Base-by-base conservation (phyloP, 352 stramenopile species). In the Pythium volutum region DNA sequence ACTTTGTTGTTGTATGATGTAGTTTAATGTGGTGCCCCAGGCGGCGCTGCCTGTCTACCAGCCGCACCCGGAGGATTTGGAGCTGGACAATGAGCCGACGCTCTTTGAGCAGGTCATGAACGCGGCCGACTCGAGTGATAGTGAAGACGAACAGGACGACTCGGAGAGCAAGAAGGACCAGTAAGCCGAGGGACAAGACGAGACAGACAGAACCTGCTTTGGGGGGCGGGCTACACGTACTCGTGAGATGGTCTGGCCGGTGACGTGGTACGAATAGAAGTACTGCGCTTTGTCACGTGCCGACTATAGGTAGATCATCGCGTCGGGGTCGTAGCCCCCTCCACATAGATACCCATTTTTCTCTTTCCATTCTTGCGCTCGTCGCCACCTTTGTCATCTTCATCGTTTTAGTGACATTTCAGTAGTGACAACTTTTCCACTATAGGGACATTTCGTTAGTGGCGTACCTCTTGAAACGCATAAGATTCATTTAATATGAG, bases 21-120 rank as follows among this genome's bases (percentile, higher is more conserved):
- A 97, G 67, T 97, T 99, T 62, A 96, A 90, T 36, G 96, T 99
- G 16, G 75, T 98, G 48, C 79, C 97, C 56, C 93, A 97, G 57
- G 77, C 90, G 7, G 74, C 77, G 26, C 78, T 99, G 43, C 97
- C 96, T 14, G 91, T 98, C 66, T 99, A 97, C 77, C 84, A 97
- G 73, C 78, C 98, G 27, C 97, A 99, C 70, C 95, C 95, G 45
- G 97, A 99, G 59, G 97, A 99, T 83, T 79, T 98, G 64, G 95
- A 98, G 69, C 87, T 99, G 72, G 97, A 99, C 83, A 98, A 99
- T 66, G 97, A 99, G 73, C 97, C 97, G 20, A 99, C 97, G 36
- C 77, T 99, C 62, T 99, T 99, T 71, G 97, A 99, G 76, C 96
- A 99, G 75, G 97, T 95, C 54, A 95, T 95, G 84, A 91, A 93